phyloP scores from a whole-genome alignment of 768 basidiomycete genomes.

The Gloeopeniophorella convolvens region DNA sequence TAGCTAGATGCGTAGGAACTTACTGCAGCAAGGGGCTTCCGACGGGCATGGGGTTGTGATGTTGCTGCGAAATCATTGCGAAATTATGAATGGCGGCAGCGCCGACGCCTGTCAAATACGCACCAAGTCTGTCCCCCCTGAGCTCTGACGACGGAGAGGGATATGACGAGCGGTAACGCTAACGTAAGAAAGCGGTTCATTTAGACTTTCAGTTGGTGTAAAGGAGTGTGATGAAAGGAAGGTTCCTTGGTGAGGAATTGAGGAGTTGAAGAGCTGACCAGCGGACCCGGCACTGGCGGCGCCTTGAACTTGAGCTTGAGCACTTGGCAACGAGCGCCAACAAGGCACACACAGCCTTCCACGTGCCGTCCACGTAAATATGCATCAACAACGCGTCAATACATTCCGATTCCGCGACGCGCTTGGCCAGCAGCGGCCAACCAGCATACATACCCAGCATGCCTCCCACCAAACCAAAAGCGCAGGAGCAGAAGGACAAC shows the following conservation, averaged over 20 bases:
- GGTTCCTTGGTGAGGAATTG: no score
- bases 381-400: constrained; percentile 17
- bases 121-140: constrained; percentile 23
- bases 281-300: no score
- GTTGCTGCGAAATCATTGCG: no score
- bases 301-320: no score
- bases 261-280: no score
- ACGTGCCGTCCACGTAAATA: not conserved
- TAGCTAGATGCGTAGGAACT: constrained; percentile 16
- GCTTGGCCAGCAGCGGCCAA: not conserved
- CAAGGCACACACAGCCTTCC: not conserved
- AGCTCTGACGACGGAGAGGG: constrained; percentile 18
- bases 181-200: constrained; percentile 1
- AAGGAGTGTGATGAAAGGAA: no score
- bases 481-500: constrained; percentile 18
- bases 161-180: constrained; percentile 1
- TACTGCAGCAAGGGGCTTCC: constrained; percentile 40
- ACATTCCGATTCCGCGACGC: constrained; percentile 4
- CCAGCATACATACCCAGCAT: not conserved
- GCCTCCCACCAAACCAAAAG: constrained; percentile 10
- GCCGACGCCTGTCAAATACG: no score
- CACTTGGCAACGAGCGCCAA: no score
- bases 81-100: no score
- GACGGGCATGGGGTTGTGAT: constrained; percentile 32
- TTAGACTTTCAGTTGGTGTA: not conserved